Percentiles rank a stretch among this genome's conserved stretches.
phyloP scores from a whole-genome alignment of 2,329 filamentous ascomycete genomes.

The Aspergillus uvarum region DNA sequence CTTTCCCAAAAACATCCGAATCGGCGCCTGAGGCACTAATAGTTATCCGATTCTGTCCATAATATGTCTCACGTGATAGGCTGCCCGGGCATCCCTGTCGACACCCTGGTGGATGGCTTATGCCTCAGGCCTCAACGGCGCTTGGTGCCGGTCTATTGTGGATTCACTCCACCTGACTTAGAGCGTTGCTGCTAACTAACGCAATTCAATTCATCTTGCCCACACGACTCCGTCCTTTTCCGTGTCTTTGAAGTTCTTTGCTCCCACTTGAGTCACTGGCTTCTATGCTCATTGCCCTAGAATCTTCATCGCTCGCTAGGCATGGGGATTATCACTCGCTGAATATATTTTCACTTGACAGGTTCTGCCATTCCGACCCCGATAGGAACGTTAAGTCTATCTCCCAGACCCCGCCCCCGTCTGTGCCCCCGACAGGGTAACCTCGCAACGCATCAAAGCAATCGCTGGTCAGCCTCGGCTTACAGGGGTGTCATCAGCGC shows the following conservation, averaged over 20 bases:
- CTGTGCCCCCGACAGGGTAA: slow-evolving; percentile 33
- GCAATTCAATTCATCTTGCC: slow-evolving; percentile 12
- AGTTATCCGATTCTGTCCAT: slow-evolving; percentile 3
- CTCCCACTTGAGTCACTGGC: slow-evolving; percentile 10
- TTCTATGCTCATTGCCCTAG: not conserved
- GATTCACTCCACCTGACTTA: slow-evolving; percentile 28
- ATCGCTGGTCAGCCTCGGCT: slow-evolving; percentile 29
- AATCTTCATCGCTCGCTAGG: slow-evolving; percentile 9
- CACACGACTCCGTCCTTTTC: slow-evolving; percentile 17
- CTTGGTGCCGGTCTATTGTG: slow-evolving; percentile 11
- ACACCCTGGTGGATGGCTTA: not conserved
- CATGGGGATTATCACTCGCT: slow-evolving; percentile 27
- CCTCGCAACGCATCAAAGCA: slow-evolving; percentile 23
- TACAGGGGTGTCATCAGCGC: slow-evolving; percentile 10
- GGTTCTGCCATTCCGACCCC: slow-evolving; percentile 23
- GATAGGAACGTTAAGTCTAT: slow-evolving; percentile 29
- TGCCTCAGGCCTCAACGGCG: slow-evolving; percentile 27
- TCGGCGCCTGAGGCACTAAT: slow-evolving; percentile 19
- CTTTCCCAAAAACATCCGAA: slow-evolving; percentile 30
- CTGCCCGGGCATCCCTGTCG: not conserved
- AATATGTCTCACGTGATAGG: slow-evolving; percentile 23
- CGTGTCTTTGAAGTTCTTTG: slow-evolving; percentile 9
- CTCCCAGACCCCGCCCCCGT: slow-evolving; percentile 27
- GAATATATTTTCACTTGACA: slow-evolving; percentile 23
- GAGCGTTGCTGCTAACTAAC: slow-evolving; percentile 14